phyloP scores from a whole-genome alignment of 805 yeast species.

The Candida ortonii region DNA sequence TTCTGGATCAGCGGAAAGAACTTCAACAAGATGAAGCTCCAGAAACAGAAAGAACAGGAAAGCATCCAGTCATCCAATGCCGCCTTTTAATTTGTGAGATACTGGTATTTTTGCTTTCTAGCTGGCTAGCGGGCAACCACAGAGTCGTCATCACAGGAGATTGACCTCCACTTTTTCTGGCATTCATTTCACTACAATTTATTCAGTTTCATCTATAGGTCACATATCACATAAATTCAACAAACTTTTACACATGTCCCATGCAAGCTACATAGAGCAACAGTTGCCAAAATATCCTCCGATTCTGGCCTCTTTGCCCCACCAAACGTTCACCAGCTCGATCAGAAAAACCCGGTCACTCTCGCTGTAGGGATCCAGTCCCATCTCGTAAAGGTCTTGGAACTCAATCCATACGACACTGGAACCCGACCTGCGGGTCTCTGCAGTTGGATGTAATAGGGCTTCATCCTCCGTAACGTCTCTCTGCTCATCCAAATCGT shows the following conservation, averaged over 20 bases:
- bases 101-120: too few relatives aligned
- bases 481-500: slow-evolving; percentile 8
- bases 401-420: slow-evolving; percentile 33
- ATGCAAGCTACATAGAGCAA: slow-evolving; percentile 29
- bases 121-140: too few relatives aligned
- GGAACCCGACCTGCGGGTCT: slow-evolving; percentile 12
- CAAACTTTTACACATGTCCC: background rate
- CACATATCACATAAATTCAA: background rate
- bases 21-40: slow-evolving; percentile 27
- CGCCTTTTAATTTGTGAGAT: too few relatives aligned
- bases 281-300: slow-evolving; percentile 35
- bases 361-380: slow-evolving; percentile 51
- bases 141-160: too few relatives aligned
- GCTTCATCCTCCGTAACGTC: too few relatives aligned
- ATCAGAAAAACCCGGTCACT: slow-evolving; percentile 45
- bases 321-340: slow-evolving; percentile 45
- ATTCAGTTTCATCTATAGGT: too few relatives aligned
- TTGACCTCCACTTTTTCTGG: too few relatives aligned
- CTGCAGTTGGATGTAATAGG: slow-evolving; percentile 12
- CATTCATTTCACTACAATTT: too few relatives aligned
- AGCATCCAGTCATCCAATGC: too few relatives aligned
- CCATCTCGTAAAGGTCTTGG: slow-evolving; percentile 53
- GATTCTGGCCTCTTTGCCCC: slow-evolving; percentile 41
- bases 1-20: slow-evolving; percentile 34
- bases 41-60: slow-evolving; percentile 19